Conservation (phyloP, 208 protist genomes). For the Leishmania major region DNA sequence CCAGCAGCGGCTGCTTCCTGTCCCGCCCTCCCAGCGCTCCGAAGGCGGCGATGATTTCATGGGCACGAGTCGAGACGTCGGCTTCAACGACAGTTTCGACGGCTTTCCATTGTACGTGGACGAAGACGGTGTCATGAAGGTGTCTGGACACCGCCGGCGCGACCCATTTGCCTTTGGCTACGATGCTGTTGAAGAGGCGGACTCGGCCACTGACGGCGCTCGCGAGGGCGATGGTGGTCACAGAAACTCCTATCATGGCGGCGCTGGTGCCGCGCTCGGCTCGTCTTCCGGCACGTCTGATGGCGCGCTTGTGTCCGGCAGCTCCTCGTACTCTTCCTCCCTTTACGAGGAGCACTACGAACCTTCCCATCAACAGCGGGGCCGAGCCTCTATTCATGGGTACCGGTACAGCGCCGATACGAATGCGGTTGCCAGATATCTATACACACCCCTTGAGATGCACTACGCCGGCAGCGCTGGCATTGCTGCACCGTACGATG, state of each 20-base stretch:
- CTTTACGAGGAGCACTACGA: not conserved
- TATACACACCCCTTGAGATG: not conserved
- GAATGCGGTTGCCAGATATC: not conserved
- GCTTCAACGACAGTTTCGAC: conserved; percentile 28
- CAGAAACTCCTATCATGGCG: not conserved
- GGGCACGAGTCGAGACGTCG: not conserved
- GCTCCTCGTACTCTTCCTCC: conserved; percentile 1
- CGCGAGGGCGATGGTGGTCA: not conserved
- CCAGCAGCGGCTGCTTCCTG: not conserved
- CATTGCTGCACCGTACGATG: not conserved
- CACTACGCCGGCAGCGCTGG: not conserved
- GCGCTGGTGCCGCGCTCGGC: not conserved
- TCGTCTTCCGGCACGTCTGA: conserved; percentile 7
- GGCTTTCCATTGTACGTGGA: conserved; percentile 33
- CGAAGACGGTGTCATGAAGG: conserved; percentile 34
- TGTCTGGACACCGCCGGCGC: conserved; percentile 16
- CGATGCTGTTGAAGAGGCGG: conserved; percentile 19
- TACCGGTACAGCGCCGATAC: not conserved
- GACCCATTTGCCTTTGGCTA: conserved; percentile 34
- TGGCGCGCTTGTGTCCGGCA: conserved; percentile 7
- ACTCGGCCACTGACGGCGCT: not conserved
- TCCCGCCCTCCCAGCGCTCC: not conserved
- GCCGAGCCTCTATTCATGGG: not conserved
- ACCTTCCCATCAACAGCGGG: not conserved
- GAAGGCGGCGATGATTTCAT: not conserved